phyloP scores from a whole-genome alignment of 192 early-diverging fungal genomes.

The Radiomyces spectabilis region DNA sequence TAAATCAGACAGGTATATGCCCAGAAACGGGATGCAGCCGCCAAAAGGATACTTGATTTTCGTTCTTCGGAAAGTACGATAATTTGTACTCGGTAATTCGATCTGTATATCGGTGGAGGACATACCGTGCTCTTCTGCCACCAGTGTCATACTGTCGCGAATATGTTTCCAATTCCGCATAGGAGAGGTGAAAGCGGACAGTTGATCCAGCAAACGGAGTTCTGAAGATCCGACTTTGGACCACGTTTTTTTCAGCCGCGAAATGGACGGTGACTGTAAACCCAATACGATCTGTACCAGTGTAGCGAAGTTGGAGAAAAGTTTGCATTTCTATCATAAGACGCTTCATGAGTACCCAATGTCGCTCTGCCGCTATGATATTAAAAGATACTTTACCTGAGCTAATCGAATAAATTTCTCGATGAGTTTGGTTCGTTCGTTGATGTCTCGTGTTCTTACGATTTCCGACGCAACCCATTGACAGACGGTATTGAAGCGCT shows the following conservation, averaged over 20 bases:
- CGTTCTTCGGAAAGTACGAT: slow-evolving; percentile 14
- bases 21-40: slow-evolving; percentile 56
- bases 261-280: slow-evolving; percentile 46
- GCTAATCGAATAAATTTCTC: slow-evolving; percentile 61
- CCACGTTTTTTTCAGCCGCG: slow-evolving; percentile 50
- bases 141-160: slow-evolving; percentile 45
- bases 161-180: slow-evolving; percentile 52
- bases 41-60: slow-evolving; percentile 33
- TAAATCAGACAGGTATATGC: slow-evolving; percentile 51
- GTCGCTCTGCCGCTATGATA: background rate
- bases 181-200: slow-evolving; percentile 45
- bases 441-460: slow-evolving; percentile 31
- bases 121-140: slow-evolving; percentile 47
- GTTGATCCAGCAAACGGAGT: slow-evolving; percentile 34
- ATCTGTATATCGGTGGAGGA: slow-evolving; percentile 28
- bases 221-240: slow-evolving; percentile 31
- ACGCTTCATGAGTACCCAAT: background rate
- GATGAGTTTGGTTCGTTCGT: slow-evolving; percentile 42
- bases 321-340: slow-evolving; percentile 41
- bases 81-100: slow-evolving; percentile 16
- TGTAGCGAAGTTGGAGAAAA: slow-evolving; percentile 53
- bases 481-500: slow-evolving; percentile 33
- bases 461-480: slow-evolving; percentile 56
- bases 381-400: slow-evolving; percentile 26
- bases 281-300: slow-evolving; percentile 56